Percentiles rank a stretch among this genome's conserved stretches.
Conservation (phyloP, 352 stramenopile genomes). For the Pythium dissotocum region DNA sequence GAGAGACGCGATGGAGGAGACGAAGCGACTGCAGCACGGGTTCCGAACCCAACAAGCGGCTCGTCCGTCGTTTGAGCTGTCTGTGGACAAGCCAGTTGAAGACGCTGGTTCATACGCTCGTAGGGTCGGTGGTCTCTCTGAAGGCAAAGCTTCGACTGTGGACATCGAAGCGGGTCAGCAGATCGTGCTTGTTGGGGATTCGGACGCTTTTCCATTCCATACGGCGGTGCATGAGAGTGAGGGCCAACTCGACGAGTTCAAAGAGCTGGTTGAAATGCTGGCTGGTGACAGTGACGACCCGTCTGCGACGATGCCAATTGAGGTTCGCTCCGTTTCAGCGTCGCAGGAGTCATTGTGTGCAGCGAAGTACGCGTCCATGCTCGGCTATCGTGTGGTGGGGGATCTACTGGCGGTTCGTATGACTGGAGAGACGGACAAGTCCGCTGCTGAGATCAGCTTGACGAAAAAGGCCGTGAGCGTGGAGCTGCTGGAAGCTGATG, state of each 20-base stretch:
- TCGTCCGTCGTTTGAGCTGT: too few species aligned
- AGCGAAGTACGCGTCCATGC: conserved; percentile 29
- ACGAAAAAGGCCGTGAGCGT: too few species aligned
- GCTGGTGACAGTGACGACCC: conserved; percentile 3
- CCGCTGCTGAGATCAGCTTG: too few species aligned
- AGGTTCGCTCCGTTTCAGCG: neutral
- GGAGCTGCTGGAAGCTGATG: neutral
- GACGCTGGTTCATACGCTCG: too few species aligned
- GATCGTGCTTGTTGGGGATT: conserved; percentile 24
- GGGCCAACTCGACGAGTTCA: conserved; percentile 16
- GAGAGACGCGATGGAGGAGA: too few species aligned
- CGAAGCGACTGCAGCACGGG: too few species aligned
- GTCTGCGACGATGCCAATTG: conserved; percentile 14
- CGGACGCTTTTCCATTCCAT: conserved; percentile 24
- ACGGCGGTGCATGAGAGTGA: conserved; percentile 11
- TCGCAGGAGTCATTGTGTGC: conserved; percentile 7
- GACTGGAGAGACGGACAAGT: neutral
- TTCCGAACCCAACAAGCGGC: too few species aligned
- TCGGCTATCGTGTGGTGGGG: conserved; percentile 18
- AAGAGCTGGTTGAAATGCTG: neutral
- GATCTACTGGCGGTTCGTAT: conserved; percentile 19
- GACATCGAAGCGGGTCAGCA: too few species aligned
- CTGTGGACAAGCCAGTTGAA: too few species aligned
- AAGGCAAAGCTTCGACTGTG: too few species aligned
- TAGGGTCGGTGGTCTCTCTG: too few species aligned